Conservation (phyloP, 768 basidiomycete species). For the Tylopilus vinaceipallidus region DNA sequence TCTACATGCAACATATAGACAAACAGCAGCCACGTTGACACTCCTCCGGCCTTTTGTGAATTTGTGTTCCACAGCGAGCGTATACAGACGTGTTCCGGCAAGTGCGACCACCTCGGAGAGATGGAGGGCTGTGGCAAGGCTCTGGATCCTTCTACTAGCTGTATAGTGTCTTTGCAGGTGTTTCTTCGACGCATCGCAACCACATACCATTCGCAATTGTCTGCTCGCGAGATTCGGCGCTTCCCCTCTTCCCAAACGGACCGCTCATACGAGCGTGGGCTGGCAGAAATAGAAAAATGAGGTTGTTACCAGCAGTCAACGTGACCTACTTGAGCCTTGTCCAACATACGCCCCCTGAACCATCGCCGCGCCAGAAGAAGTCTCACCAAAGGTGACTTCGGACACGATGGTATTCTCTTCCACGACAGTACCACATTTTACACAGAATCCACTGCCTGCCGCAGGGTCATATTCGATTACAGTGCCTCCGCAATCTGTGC, state of each 20-base stretch:
- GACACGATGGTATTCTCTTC: conserved; percentile 94
- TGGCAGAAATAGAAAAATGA: conserved; percentile 27
- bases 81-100: conserved; percentile 84
- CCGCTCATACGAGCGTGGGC: conserved; percentile 83
- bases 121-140: conserved; percentile 72
- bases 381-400: conserved; percentile 96
- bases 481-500: conserved; percentile 76
- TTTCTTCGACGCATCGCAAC: background rate
- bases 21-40: conserved; percentile 92
- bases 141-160: conserved; percentile 85
- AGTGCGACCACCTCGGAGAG: conserved; percentile 79
- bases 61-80: conserved; percentile 89
- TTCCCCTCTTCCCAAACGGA: conserved; percentile 77
- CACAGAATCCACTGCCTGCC: conserved; percentile 83
- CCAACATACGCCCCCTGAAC: conserved; percentile 93
- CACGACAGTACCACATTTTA: conserved; percentile 83
- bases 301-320: background rate
- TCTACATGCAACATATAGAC: conserved; percentile 90
- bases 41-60: conserved; percentile 94
- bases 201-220: conserved; percentile 82
- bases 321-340: conserved; percentile 79
- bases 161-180: background rate
- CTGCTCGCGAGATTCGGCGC: conserved; percentile 82
- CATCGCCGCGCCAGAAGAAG: conserved; percentile 87
- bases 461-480: conserved; percentile 84